Conservation (phyloP, 441 rosid species). For the Metrosideros polymorpha region DNA sequence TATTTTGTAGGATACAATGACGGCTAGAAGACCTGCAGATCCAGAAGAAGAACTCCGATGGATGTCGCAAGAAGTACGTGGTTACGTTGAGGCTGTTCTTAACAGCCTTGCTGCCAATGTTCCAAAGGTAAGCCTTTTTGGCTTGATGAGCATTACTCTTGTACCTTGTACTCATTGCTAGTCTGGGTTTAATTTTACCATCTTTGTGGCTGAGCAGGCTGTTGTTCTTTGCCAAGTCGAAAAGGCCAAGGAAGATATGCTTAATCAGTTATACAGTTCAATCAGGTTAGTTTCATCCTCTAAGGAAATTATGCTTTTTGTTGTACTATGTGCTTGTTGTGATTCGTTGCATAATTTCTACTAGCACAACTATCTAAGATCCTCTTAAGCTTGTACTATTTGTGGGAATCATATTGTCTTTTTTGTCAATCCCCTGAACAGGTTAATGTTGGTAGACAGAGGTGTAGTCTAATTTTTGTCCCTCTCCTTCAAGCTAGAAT, state of each 20-base stretch:
- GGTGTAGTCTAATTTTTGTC: neutral
- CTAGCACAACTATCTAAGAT: neutral
- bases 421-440: neutral
- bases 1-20: slow-evolving; percentile 73
- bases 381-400: neutral
- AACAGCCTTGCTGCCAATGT: slow-evolving; percentile 99
- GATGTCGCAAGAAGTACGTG: slow-evolving; percentile 99
- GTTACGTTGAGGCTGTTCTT: slow-evolving; percentile 99
- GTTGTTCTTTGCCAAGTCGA: slow-evolving; percentile 99
- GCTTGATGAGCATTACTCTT: neutral
- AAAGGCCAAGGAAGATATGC: slow-evolving; percentile 98
- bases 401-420: neutral
- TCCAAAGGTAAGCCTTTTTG: slow-evolving; percentile 60
- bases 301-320: neutral
- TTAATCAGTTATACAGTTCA: slow-evolving; percentile 91
- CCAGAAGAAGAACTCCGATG: slow-evolving; percentile 99
- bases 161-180: neutral
- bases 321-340: neutral
- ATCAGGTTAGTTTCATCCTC: slow-evolving; percentile 46
- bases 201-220: slow-evolving; percentile 54
- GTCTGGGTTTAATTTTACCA: neutral
- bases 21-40: slow-evolving; percentile 85
- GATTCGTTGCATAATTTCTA: neutral
- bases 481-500: neutral
- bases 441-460: neutral